Percentiles rank a stretch among this genome's conserved stretches.
These are phyloP conservation scores for Erigeron canadensis DNA, from an alignment of 129 eudicot genomes.

Conservation along the genomic window DNA sequence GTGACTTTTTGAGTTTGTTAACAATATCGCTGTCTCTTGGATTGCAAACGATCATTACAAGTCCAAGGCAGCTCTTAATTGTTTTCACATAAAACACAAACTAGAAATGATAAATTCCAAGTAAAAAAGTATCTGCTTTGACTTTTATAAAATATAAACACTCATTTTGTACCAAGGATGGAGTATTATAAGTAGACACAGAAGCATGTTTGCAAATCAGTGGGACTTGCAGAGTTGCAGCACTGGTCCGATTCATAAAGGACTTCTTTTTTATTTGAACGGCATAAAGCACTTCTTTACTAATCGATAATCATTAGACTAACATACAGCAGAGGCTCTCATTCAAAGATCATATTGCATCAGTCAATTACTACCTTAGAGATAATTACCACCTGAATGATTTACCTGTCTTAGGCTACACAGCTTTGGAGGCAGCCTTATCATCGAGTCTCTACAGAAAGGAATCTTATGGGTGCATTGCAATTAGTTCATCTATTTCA, in stretches of 20 bases:
- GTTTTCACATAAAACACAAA: no score
- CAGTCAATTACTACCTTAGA: neutral
- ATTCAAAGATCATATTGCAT: neutral
- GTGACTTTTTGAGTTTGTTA: neutral
- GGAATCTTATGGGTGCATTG: constrained; percentile 46
- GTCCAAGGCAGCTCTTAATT: neutral
- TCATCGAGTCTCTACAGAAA: constrained; percentile 14
- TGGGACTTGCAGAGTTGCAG: neutral
- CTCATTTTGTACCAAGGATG: neutral
- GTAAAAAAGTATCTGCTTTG: neutral
- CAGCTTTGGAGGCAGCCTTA: constrained; percentile 12
- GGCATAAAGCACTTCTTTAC: neutral
- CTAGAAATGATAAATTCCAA: neutral
- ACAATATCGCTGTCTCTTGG: neutral
- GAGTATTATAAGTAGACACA: neutral
- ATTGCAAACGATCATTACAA: neutral
- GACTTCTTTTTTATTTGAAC: no score
- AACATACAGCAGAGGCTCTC: neutral
- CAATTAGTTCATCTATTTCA: constrained; percentile 57
- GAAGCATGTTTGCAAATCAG: neutral
- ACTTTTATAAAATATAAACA: neutral
- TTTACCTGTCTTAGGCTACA: constrained; percentile 24
- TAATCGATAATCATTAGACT: neutral
- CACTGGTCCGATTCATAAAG: neutral
- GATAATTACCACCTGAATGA: neutral